phyloP scores from a whole-genome alignment of 352 stramenopile genomes.

The Elongisporangium senticosum region DNA sequence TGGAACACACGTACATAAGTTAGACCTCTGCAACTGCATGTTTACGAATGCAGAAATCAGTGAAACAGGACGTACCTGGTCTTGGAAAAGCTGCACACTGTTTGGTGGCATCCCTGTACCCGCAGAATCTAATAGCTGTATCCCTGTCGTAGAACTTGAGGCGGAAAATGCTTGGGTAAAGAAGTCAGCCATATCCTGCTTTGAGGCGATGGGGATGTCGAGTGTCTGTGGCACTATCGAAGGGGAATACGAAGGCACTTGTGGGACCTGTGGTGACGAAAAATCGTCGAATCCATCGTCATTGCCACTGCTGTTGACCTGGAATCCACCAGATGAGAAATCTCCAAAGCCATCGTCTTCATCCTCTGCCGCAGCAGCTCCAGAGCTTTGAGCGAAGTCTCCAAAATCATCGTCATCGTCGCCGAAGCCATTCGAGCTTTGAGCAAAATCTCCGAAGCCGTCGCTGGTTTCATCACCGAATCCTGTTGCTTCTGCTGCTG shows the following conservation, averaged over 20 bases:
- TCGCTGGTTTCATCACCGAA: constrained; percentile 10
- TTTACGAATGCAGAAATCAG: neutral
- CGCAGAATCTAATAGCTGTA: neutral
- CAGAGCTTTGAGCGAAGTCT: constrained; percentile 13
- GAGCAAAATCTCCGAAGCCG: constrained; percentile 35
- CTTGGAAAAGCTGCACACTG: constrained; percentile 11
- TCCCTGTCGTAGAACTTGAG: neutral
- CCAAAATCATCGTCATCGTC: constrained; percentile 29
- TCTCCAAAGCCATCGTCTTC: constrained; percentile 27
- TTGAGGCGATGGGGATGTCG: constrained; percentile 8
- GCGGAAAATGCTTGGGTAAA: constrained; percentile 30
- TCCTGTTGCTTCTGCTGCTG: neutral
- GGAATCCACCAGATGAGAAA: constrained; percentile 8
- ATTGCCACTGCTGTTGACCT: constrained; percentile 4
- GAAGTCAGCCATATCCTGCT: constrained; percentile 26
- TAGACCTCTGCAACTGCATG: neutral
- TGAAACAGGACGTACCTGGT: constrained; percentile 6
- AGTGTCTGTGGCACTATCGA: constrained; percentile 1
- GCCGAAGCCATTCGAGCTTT: constrained; percentile 10
- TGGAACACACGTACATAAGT: neutral
- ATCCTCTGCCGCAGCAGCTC: neutral
- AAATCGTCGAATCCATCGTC: constrained; percentile 15
- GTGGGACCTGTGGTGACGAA: neutral
- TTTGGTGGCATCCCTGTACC: neutral
- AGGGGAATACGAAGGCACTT: neutral